phyloP scores from a whole-genome alignment of 148 eudicot species.

The Rhododendron williamsianum region DNA sequence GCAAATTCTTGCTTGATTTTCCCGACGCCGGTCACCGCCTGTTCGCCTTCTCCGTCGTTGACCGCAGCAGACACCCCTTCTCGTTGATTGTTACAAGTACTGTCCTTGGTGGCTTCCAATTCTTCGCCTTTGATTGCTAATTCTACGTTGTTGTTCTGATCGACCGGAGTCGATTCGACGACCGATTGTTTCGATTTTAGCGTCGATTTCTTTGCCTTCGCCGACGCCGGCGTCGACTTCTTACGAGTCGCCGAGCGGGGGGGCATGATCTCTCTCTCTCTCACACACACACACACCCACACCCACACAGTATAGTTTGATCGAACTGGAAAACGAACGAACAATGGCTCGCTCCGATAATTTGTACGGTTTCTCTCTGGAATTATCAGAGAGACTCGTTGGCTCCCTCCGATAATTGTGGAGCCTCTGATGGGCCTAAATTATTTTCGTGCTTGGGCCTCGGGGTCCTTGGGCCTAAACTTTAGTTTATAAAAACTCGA shows the following conservation, averaged over 20 bases:
- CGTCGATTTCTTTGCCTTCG: background rate
- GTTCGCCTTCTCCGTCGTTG: background rate
- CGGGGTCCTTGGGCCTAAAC: background rate
- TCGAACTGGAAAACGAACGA: too few species aligned
- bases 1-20: background rate
- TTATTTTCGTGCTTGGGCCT: background rate
- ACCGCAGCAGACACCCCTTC: background rate
- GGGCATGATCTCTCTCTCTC: background rate
- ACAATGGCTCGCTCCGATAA: too few species aligned
- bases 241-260: constrained; percentile 7
- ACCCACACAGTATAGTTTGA: too few species aligned
- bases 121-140: background rate
- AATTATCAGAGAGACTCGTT: too few species aligned
- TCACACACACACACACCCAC: background rate
- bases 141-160: background rate
- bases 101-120: background rate
- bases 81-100: background rate
- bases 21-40: background rate
- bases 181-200: background rate
- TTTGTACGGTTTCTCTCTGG: too few species aligned
- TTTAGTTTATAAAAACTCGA: too few species aligned
- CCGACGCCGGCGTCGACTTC: background rate
- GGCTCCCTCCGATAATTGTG: background rate
- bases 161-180: background rate
- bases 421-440: background rate